Base-by-base conservation (phyloP, 495 filamentous ascomycete species). In the Podospora conica region DNA sequence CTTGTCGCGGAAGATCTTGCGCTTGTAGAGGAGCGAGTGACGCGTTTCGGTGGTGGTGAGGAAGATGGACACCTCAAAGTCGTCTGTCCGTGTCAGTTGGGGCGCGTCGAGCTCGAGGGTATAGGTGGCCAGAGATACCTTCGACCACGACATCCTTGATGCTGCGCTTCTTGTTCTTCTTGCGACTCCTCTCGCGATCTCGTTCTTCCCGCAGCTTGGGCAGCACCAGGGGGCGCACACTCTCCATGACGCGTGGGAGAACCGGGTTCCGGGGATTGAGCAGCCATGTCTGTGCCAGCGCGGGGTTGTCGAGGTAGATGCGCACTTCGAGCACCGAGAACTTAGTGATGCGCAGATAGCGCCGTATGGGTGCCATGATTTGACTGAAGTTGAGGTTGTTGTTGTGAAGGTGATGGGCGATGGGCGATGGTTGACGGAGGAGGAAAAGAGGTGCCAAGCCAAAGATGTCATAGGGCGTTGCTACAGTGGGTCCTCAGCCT, bases 51-150 rank as follows among this genome's bases (percentile, higher is more conserved):
- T 88, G 76, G 96, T 90, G 33, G 90, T 96, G 69, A 98, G 84
- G 78, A 97, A 98, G 66, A 98, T 87, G 20, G 91, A 89, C 53
- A 96, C 91, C 73, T 97, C 93, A 71, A 97, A 98, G 60, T 96
- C 93, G 80, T 97, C 95, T 96, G 74, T 62, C 28, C 21, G 58
- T 53, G 58, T 28, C 40, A 31, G 53, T 33, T 58, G 60, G 31
- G 57, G 48, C 9, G 24, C 11, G 7, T 1, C 27, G 54, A 33
- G 54, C 21, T 3, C 22, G 23, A 7, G 61, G n/a, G n/a, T n/a
- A n/a, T n/a, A 67, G 20, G 31, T 12, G 23, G 6, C 11, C 53
- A 20, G 28, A 60, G 78, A 56, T 77, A 95, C 94, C 94, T 84
- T 90, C 81, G 21, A 86, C 79, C 58, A 97, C 87, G 1, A 94